A percentile compares a stretch with the other conserved stretches of the same genome.
phyloP scores from a whole-genome alignment of 371 early-diverging fungal genomes.

The Mortierella sp. region DNA sequence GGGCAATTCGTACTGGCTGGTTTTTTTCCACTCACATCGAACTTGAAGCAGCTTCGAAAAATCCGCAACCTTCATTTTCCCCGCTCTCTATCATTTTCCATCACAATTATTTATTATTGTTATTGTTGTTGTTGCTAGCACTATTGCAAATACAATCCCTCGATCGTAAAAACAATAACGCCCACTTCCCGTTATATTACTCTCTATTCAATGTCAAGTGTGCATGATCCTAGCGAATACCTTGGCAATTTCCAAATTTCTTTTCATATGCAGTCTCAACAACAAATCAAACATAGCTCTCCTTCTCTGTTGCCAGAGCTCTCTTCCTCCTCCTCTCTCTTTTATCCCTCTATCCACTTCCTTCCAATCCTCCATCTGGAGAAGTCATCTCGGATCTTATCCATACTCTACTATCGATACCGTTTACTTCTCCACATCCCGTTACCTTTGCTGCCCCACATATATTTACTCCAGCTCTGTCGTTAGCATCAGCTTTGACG shows the following conservation, averaged over 20 bases:
- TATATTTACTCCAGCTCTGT: not conserved
- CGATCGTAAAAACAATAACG: not conserved
- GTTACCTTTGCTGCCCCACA: not conserved
- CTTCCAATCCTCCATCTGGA: conserved; percentile 1
- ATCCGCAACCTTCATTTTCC: not conserved
- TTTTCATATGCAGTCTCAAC: conserved; percentile 10
- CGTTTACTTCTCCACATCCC: not conserved
- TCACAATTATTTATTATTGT: too few species aligned
- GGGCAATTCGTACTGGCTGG: not conserved
- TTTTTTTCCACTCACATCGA: not conserved
- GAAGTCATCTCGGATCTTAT: not conserved
- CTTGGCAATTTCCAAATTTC: not conserved
- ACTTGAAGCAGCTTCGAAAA: not conserved
- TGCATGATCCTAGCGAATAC: not conserved
- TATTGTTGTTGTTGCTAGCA: too few species aligned
- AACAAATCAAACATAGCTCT: not conserved
- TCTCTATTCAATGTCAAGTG: not conserved
- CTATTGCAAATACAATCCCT: not conserved
- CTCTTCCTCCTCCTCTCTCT: conserved; percentile 15
- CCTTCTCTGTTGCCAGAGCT: conserved; percentile 13
- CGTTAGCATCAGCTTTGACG: conserved; percentile 4
- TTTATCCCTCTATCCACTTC: not conserved
- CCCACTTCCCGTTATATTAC: not conserved
- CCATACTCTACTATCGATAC: not conserved
- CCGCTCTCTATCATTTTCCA: not conserved